phyloP scores from a whole-genome alignment of 805 yeast genomes.

The Candida lessepsii region DNA sequence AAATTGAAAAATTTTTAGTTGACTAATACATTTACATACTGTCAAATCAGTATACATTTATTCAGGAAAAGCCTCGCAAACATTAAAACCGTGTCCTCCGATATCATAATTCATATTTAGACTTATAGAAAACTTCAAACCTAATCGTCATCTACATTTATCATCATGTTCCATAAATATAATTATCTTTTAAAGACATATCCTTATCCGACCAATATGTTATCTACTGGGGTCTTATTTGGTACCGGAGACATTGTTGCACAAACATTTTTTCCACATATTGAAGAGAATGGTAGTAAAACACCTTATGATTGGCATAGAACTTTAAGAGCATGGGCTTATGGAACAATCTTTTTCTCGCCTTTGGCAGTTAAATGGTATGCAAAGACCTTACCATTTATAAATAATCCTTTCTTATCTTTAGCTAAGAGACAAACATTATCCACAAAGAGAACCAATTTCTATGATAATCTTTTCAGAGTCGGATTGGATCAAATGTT shows the following conservation, averaged over 20 bases:
- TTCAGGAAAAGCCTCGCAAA: too few species aligned
- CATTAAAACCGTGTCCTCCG: too few species aligned
- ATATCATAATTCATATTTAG: too few species aligned
- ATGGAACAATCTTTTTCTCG: slow-evolving; percentile 39
- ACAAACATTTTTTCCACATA: slow-evolving; percentile 37
- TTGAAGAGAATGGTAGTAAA: slow-evolving; percentile 18
- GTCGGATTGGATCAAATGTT: slow-evolving; percentile 37
- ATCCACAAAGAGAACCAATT: slow-evolving; percentile 15
- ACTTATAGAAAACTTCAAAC: too few species aligned
- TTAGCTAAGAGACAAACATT: slow-evolving; percentile 13
- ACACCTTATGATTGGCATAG: slow-evolving; percentile 27
- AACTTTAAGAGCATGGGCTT: slow-evolving; percentile 35
- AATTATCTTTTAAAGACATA: slow-evolving; percentile 35
- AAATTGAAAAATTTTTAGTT: slow-evolving; percentile 1
- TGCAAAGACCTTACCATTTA: slow-evolving; percentile 33
- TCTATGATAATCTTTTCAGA: slow-evolving; percentile 23
- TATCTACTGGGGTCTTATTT: slow-evolving; percentile 49
- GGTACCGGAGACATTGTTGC: slow-evolving; percentile 45
- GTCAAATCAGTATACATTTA: too few species aligned
- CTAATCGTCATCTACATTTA: background rate
- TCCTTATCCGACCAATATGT: slow-evolving; percentile 55
- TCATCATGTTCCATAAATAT: slow-evolving; percentile 22
- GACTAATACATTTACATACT: too few species aligned
- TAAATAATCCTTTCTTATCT: slow-evolving; percentile 36
- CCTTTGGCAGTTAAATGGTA: slow-evolving; percentile 42